Base-by-base conservation (phyloP, 2,329 filamentous ascomycete genomes). In the Diaporthe velutina region DNA sequence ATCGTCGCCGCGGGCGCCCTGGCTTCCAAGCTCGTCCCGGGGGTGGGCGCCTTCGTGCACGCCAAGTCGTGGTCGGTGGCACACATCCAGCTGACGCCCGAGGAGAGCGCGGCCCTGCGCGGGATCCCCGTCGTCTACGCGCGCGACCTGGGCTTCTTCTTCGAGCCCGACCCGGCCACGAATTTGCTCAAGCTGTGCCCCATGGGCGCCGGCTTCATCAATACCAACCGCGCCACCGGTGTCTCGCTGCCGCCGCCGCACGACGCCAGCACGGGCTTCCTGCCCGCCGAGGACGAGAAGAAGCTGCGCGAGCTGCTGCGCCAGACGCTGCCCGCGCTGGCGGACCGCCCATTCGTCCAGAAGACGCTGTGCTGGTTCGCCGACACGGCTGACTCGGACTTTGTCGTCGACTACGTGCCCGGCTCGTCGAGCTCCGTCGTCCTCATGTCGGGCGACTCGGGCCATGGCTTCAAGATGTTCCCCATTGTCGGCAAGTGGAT, bases 61-160 rank as follows among this genome's bases (percentile, higher is more conserved):
- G 91, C 90, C 6, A 89, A 89, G 73, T 87, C 85, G 0, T 92
- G 90, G 88, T 87, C 88, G 0, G 87, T 93, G 1, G 90, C 88
- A 0, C 91, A 93, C 78, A 83, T 92, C 2, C 87, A 88, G 64
- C 84, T 93, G 1, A 90, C 86, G 0, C 84, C 88, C 8, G 85
- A 86, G 0, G 91, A 93, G 79, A 86, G 88, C 0, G 84, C 86
- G 3, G 82, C 82, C 7, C 85, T 93, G 1, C 86, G 87, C 2
- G 88, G 89, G 3, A 90, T 93, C 15, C 91, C 91, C 0, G 89
- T 92, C 0, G 90, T 88, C 0, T 91, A 92, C 70, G 88, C 88
- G 1, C 86, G 91, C 2, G 91, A 93, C 75, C 82, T 92, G 0
- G 90, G 90, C 0, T 93, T 93, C 83, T 90, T 91, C 82, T 93